Evolutionary conservation across 768 basidiomycete genomes (phyloP), one percentile per base, ranked within the genome.

Genomic region (Lactarius sp.): DNA sequence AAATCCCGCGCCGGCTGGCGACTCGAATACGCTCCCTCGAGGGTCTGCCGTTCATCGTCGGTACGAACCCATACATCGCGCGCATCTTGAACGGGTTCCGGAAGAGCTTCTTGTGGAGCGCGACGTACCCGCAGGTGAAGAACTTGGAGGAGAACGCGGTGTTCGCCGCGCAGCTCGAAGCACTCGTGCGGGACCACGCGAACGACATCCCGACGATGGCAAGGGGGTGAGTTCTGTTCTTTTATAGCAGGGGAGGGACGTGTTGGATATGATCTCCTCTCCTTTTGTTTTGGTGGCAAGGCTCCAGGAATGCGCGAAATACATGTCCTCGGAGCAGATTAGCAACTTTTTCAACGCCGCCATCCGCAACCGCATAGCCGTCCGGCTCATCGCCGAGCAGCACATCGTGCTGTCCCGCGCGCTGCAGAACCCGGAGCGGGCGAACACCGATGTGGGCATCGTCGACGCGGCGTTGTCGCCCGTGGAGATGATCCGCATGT

Each of bases 131-230:
- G 7, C 76, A 79, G 1, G 83, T 93, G 59, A 81, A 75, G 36
- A 86, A 80, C 20, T 77, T 91, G 31, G 80, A 84, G 59, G 86
- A 91, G 65, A 95, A 94, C 66, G 77, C 78, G 5, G 72, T 73
- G 16, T 93, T 94, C 68, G 82, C 86, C 0, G 78, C 82, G 55
- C 79, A 84, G 65, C 78, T 95, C n/a, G 82, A 84, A 49, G 78
- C 80, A 41, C 75, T 95, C 20, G 92, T 95, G 4, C 82, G 83
- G 63, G 79, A 81, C 58, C 93, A 95, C 71, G 81, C 88, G 1
- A 88, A 94, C 74, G 94, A 95, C 72, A 91, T 95, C 55, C 92
- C 92, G 1, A 88, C 87, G 14, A 83, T 95, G 83, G 92, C 93
- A 3, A 93, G 92, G 75, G 93, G 93, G 91, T 87, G 66, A 55